Evolutionary conservation across 306 rosid genomes (phyloP).

Genomic region (Vigna radiata): DNA sequence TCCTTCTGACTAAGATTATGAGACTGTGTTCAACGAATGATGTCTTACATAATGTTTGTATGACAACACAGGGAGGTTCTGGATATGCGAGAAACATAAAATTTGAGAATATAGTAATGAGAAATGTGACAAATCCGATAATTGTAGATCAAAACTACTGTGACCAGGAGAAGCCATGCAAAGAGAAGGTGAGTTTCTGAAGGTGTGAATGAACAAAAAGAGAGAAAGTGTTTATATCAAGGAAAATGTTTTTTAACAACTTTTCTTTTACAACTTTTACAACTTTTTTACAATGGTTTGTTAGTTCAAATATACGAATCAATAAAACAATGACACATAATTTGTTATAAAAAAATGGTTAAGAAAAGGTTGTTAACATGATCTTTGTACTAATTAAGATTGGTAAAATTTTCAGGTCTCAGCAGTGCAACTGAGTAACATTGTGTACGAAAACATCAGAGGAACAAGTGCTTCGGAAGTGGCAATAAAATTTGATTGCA

Average conservation of each 20-base stretch:
- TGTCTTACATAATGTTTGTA: not conserved
- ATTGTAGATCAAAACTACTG: slow-evolving; percentile 89
- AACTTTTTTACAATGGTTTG: no score
- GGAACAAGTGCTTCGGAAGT: slow-evolving; percentile 84
- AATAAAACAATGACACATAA: no score
- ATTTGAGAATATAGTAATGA: slow-evolving; percentile 63
- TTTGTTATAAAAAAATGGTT: no score
- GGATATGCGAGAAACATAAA: slow-evolving; percentile 72
- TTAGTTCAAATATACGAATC: no score
- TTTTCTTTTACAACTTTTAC: no score
- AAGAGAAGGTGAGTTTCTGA: slow-evolving; percentile 55
- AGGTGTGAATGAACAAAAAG: not conserved
- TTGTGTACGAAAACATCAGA: slow-evolving; percentile 60
- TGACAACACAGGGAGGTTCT: slow-evolving; percentile 68
- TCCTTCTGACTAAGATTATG: not conserved
- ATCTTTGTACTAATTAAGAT: no score
- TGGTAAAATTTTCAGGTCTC: slow-evolving; percentile 48
- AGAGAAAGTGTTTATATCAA: not conserved
- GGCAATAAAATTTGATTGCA: slow-evolving; percentile 71
- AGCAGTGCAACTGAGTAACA: slow-evolving; percentile 69
- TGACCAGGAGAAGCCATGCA: slow-evolving; percentile 61
- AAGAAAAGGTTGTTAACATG: no score
- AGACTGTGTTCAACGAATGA: not conserved
- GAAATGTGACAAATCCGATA: slow-evolving; percentile 79
- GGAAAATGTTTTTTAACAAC: no score